phyloP scores from a whole-genome alignment of 2,329 filamentous ascomycete species.

The Aspergillus sp. region DNA sequence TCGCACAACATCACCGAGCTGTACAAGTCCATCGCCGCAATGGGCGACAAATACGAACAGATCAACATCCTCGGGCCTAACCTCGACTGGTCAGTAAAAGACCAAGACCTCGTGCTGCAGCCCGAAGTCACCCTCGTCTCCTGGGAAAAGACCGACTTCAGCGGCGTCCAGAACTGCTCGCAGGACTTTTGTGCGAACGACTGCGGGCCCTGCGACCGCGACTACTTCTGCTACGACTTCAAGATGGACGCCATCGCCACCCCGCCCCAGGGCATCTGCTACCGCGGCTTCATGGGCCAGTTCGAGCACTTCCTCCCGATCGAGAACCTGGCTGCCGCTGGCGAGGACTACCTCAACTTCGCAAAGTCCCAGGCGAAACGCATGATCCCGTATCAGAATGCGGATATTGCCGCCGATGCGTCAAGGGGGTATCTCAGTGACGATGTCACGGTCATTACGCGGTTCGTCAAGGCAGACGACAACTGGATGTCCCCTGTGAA shows the following conservation, averaged over 20 bases:
- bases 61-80: slow-evolving; percentile 11
- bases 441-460: slow-evolving; percentile 18
- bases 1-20: not conserved
- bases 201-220: slow-evolving; percentile 19
- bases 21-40: not conserved
- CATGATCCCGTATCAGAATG: not conserved
- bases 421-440: not conserved
- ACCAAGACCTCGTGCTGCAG: slow-evolving; percentile 12
- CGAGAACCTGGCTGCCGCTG: slow-evolving; percentile 16
- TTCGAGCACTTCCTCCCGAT: slow-evolving; percentile 24
- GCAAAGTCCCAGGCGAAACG: slow-evolving; percentile 5
- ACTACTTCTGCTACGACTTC: slow-evolving; percentile 24
- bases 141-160: slow-evolving; percentile 20
- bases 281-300: slow-evolving; percentile 18
- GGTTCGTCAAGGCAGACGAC: slow-evolving; percentile 20
- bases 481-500: slow-evolving; percentile 21
- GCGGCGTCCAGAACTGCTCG: slow-evolving; percentile 19
- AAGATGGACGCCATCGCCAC: slow-evolving; percentile 15
- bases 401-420: not conserved
- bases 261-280: slow-evolving; percentile 18
- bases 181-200: slow-evolving; percentile 22
- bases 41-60: not conserved
- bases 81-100: slow-evolving; percentile 17
- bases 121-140: slow-evolving; percentile 12
- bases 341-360: slow-evolving; percentile 16